A percentile compares a stretch with the other conserved stretches of the same genome.
Evolutionary conservation across 225 moss, liverwort and hornwort species (phyloP).

Genomic region (Straminergon stramineum): DNA sequence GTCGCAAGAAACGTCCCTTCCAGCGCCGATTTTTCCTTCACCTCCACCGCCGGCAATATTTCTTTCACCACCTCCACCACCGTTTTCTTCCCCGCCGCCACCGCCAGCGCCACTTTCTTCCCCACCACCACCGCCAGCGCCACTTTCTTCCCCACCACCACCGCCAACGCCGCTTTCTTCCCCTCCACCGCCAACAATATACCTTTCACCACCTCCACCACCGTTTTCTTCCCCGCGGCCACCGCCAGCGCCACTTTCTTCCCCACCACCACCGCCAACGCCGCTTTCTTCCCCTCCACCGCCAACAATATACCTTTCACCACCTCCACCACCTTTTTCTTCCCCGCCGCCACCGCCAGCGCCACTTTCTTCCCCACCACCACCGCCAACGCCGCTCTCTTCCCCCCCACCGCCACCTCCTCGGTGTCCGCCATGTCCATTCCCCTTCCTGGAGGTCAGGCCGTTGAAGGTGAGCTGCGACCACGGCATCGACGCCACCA

Average conservation of each 20-base stretch:
- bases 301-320: no score
- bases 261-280: neutral
- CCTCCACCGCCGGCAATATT: neutral
- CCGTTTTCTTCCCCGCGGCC: neutral
- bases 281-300: neutral
- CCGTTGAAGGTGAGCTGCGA: neutral
- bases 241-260: neutral
- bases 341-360: neutral
- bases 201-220: neutral
- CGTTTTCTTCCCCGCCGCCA: neutral
- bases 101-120: neutral
- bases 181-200: no score
- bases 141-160: neutral
- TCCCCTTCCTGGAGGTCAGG: neutral
- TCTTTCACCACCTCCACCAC: neutral
- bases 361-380: neutral
- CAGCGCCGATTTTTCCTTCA: neutral
- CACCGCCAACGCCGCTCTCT: neutral
- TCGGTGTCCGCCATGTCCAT: neutral
- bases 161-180: neutral
- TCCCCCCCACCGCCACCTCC: neutral
- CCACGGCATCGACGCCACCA: neutral
- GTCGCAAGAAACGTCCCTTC: neutral
- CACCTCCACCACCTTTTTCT: neutral
- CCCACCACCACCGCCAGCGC: neutral